A percentile compares a stretch with the other conserved stretches of the same genome.
Evolutionary conservation across 176 grass and related monocot genomes (phyloP).

Genomic region (Rhynchospora pubera): DNA sequence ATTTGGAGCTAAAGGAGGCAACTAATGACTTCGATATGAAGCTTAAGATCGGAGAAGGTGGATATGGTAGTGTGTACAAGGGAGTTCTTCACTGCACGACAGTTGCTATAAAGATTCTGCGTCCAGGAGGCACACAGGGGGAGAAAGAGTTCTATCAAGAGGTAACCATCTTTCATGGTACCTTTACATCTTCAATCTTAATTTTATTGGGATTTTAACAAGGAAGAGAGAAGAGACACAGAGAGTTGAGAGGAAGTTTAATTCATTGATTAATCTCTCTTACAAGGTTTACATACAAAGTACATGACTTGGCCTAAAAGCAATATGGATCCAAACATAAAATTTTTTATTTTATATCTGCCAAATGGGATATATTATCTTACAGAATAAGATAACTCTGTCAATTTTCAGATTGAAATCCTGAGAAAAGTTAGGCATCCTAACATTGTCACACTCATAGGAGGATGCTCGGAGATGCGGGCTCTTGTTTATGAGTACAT

Average conservation of each 20-base stretch:
- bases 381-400: not conserved
- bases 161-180: not conserved
- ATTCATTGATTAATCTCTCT: too few species aligned
- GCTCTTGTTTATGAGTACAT: constrained; percentile 50
- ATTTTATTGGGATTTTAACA: too few species aligned
- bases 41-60: constrained; percentile 27
- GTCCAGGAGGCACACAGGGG: not conserved
- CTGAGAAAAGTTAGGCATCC: constrained; percentile 21
- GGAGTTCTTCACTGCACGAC: constrained; percentile 14
- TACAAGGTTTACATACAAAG: too few species aligned
- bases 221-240: too few species aligned
- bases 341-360: too few species aligned
- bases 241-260: too few species aligned
- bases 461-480: constrained; percentile 27
- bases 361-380: too few species aligned
- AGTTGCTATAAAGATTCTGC: constrained; percentile 22
- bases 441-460: constrained; percentile 44
- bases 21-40: constrained; percentile 20
- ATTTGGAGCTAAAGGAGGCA: constrained; percentile 20
- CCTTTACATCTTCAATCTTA: not conserved
- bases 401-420: constrained; percentile 19
- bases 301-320: too few species aligned
- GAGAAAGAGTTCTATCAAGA: constrained; percentile 9
- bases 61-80: constrained; percentile 21
- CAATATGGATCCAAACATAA: too few species aligned